These are phyloP conservation scores for Rhodotorula sp. DNA, from an alignment of 1,284 basidiomycete genomes.

Conservation along the genomic window DNA sequence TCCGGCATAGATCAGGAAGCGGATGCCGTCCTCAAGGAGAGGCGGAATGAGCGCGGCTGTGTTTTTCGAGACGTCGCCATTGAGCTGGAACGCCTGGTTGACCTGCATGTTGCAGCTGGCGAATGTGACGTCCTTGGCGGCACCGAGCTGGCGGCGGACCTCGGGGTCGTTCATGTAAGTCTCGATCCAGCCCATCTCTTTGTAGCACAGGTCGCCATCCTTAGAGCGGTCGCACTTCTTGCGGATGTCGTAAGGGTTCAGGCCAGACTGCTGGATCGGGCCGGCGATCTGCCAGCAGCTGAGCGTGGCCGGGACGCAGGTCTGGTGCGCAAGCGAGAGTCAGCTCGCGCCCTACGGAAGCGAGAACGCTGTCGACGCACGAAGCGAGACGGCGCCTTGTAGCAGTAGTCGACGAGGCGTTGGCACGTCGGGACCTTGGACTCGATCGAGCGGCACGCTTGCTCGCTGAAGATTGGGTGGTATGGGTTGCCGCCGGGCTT, in stretches of 20 bases:
- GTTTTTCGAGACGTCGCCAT: slow-evolving; percentile 57
- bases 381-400: slow-evolving; percentile 50
- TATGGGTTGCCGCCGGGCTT: slow-evolving; percentile 49
- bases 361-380: slow-evolving; percentile 51
- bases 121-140: slow-evolving; percentile 58
- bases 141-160: slow-evolving; percentile 73
- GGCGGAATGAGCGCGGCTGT: slow-evolving; percentile 68
- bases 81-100: slow-evolving; percentile 48
- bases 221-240: slow-evolving; percentile 65
- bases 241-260: slow-evolving; percentile 62
- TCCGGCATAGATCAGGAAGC: slow-evolving; percentile 74
- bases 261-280: slow-evolving; percentile 58
- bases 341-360: background rate
- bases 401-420: slow-evolving; percentile 47
- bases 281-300: slow-evolving; percentile 45
- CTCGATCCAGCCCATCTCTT: slow-evolving; percentile 73
- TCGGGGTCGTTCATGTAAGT: slow-evolving; percentile 59
- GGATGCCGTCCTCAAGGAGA: slow-evolving; percentile 69
- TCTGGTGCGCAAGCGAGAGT: background rate
- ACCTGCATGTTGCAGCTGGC: slow-evolving; percentile 56
- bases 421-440: slow-evolving; percentile 50
- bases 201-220: slow-evolving; percentile 66
- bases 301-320: slow-evolving; percentile 52
- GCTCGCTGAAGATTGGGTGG: slow-evolving; percentile 49
- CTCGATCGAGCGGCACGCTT: slow-evolving; percentile 48